Evolutionary conservation across 176 grass and related monocot species (phyloP).

Genomic region (Ensete glaucum): DNA sequence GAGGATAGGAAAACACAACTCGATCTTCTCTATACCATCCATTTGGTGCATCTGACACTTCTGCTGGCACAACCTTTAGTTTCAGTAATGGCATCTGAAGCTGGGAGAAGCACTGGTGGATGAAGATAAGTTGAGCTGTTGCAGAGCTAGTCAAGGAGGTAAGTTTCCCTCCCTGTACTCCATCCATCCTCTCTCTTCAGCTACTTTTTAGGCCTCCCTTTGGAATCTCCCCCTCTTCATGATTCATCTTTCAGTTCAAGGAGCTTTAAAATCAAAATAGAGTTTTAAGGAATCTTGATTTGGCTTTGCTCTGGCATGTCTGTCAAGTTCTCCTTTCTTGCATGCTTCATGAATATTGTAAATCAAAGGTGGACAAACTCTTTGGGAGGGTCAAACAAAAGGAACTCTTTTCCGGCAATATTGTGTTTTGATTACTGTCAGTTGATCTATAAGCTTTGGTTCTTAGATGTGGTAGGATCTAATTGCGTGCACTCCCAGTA

Average conservation of each 20-base stretch:
- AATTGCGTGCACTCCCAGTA: not conserved
- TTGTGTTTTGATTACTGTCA: not conserved
- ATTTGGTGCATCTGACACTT: too few species aligned
- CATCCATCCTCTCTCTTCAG: not conserved
- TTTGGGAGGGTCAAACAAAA: not conserved
- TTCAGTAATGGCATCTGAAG: not conserved
- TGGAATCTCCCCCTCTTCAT: too few species aligned
- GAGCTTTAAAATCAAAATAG: not conserved
- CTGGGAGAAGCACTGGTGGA: not conserved
- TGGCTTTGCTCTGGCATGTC: too few species aligned
- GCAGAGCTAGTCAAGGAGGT: not conserved
- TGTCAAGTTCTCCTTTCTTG: too few species aligned
- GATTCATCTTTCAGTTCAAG: not conserved
- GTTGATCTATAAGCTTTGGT: not conserved
- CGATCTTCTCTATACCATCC: too few species aligned
- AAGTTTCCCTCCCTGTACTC: not conserved
- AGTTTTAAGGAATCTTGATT: not conserved
- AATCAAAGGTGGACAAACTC: too few species aligned
- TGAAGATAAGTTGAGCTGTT: not conserved
- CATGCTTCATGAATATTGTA: too few species aligned
- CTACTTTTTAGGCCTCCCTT: too few species aligned
- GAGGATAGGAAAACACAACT: too few species aligned
- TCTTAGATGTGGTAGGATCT: not conserved
- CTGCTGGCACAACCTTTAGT: not conserved
- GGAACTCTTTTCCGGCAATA: not conserved